Base-by-base conservation (phyloP, 2,329 filamentous ascomycete genomes). In the Exophiala xenobiotica region DNA sequence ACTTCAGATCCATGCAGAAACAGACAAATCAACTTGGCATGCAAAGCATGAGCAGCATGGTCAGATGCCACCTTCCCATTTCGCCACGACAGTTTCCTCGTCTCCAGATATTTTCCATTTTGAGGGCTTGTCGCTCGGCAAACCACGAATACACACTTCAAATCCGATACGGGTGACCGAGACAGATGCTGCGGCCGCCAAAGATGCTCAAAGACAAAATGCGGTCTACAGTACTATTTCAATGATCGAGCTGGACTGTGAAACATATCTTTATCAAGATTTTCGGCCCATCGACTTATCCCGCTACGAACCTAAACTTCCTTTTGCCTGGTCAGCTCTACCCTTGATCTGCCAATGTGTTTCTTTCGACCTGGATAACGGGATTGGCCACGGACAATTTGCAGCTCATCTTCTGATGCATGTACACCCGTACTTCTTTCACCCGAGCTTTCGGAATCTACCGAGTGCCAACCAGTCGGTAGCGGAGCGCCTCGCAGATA, bases 391-490 rank as follows among this genome's bases (percentile, higher is more conserved):
- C 75, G 71, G 71, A 6, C 77, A 80, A 59, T 72, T 75, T 33
- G 68, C 74, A 1, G 69, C 75, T 1, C 65, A 74, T 23, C 65
- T 79, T 3, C 60, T 79, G 9, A 65, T 77, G 4, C 67, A 78
- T 12, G 54, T 78, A 4, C 57, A 52, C 63, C 69, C 19, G 70
- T 77, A 26, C 63, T 78, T 53, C 64, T 78, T 23, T 69, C 51
- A 62, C 29, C 45, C 58, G 11, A 46, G 52, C 20, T 59, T 59
- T 38, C 53, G 53, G 19, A 40, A 27, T 5, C 27, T 55, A 18
- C 40, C 49, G 35, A 24, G 29, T 42, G 19, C 23, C 3, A 35
- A 45, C 5, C 6, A 27, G 5, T 18, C 20, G 8, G 19, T 27
- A 20, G 51, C 29, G 4, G 39, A 57, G 12, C 53, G 24, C 35